Evolutionary conservation across 257 asterid genomes (phyloP).

Genomic region (Leptodermis oblonga): DNA sequence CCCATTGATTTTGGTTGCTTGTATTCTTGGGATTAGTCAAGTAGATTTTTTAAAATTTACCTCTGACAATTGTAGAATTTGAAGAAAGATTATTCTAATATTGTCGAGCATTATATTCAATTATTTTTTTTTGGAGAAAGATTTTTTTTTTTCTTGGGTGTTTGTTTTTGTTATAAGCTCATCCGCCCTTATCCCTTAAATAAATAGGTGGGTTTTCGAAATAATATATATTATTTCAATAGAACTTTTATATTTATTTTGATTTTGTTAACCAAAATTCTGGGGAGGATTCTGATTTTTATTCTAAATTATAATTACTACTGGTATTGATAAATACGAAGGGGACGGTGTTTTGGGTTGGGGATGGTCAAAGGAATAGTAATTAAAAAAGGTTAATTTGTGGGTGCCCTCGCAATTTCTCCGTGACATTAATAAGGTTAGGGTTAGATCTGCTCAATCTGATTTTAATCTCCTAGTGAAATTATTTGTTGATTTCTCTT

Average conservation of each 20-base stretch:
- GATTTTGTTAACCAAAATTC: background rate
- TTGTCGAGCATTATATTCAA: background rate
- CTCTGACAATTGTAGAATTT: background rate
- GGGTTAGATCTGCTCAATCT: conserved; percentile 22
- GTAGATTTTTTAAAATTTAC: background rate
- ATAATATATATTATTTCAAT: background rate
- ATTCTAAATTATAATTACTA: background rate
- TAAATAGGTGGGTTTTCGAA: background rate
- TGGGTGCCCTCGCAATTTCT: conserved; percentile 11
- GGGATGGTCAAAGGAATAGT: conserved; percentile 16
- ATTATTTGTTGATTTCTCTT: background rate
- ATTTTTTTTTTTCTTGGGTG: background rate
- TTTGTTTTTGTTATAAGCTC: too few species aligned
- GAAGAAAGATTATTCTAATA: background rate
- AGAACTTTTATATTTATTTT: background rate
- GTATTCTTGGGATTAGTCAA: conserved; percentile 16
- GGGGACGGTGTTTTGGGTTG: conserved; percentile 10
- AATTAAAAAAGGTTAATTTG: conserved; percentile 3
- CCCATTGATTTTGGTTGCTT: conserved; percentile 21
- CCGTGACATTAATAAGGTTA: background rate
- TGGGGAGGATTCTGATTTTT: conserved; percentile 13
- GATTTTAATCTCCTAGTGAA: conserved; percentile 4
- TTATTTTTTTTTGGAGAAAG: background rate
- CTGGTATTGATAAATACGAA: conserved; percentile 3
- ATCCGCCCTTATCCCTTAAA: conserved; percentile 13